A percentile compares a stretch with the other conserved stretches of the same genome.
Evolutionary conservation across 2,329 filamentous ascomycete species (phyloP).

Genomic region (Dactylonectria macrodidyma): DNA sequence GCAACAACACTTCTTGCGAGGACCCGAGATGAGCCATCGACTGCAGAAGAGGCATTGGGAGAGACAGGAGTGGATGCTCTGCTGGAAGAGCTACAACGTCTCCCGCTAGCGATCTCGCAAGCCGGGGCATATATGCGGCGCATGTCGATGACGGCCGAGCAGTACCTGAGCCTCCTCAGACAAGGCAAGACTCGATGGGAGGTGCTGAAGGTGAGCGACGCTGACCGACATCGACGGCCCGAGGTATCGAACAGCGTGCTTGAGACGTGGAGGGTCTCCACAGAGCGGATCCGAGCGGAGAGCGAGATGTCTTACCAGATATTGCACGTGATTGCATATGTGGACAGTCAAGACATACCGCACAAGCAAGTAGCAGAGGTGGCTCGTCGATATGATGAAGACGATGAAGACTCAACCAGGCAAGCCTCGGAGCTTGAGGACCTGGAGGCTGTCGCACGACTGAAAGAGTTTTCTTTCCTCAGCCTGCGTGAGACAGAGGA

Average conservation of each 20-base stretch:
- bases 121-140: constrained; percentile 51
- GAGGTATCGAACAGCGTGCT: constrained; percentile 52
- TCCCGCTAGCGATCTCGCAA: constrained; percentile 53
- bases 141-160: constrained; percentile 40
- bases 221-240: constrained; percentile 48
- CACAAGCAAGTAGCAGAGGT: constrained; percentile 44
- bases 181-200: constrained; percentile 42
- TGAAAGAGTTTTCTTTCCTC: constrained; percentile 55
- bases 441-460: constrained; percentile 40
- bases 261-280: constrained; percentile 53
- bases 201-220: constrained; percentile 39
- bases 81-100: constrained; percentile 44
- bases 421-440: constrained; percentile 19
- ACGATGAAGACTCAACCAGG: background rate
- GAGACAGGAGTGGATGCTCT: constrained; percentile 27
- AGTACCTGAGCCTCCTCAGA: constrained; percentile 47
- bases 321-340: constrained; percentile 49
- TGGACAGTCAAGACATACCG: constrained; percentile 52
- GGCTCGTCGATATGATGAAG: background rate
- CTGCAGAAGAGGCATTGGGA: constrained; percentile 18
- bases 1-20: constrained; percentile 24
- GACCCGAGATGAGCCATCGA: background rate
- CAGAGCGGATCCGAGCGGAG: constrained; percentile 50
- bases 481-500: constrained; percentile 24
- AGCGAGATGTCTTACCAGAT: constrained; percentile 49